Base-by-base conservation (phyloP, 805 yeast genomes). In the Sugiyamaella valdiviana region DNA sequence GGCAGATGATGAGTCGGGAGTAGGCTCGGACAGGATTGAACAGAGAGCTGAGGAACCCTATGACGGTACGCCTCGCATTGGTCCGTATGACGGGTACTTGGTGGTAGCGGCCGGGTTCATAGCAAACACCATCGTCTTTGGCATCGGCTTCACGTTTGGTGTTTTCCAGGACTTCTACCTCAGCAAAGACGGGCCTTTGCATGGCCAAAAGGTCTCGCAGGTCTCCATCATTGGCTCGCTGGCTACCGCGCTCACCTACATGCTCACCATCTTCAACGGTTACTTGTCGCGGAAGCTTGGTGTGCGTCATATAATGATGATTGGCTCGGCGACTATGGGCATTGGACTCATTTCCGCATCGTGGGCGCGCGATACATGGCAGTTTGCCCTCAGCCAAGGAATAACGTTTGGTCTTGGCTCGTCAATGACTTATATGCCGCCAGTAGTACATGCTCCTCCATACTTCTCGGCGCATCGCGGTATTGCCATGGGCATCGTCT, bases 401-500 rank as follows among this genome's bases (percentile, higher is more conserved):
- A 36, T 51, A 16, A 14, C 54, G 39, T 46, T 47, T 29, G 58
- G 57, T 20, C 14, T 53, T 3, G 58, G 58, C 3, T 29, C 54
- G 6, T 52, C 52, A 2, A 19, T 55, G 39, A 42, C 45, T 14
- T 55, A 53, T 40, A 15, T 53, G 7, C 59, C 60, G 6, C 53
- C 57, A 1, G 58, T 57, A 24, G 51, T 53, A 1, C 51, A 52
- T 40, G 60, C 51, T 5, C 57, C 60, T 3, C 56, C 54, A 2
- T 57, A 55, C 41, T 57, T 55, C 38, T 36, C 46, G 9, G 43
- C 41, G 26, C 58, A 46, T 23, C 39, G 61, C 39, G 61, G 61
- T 3, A 48, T 57, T 7, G 61, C 61, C 15, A 55, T 57, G 51
- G 61, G 61, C 2, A 41, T 57, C 10, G 48, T 56, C 4, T 51